Base-by-base conservation (phyloP, 2,329 filamentous ascomycete species). In the Talaromyces sp. region DNA sequence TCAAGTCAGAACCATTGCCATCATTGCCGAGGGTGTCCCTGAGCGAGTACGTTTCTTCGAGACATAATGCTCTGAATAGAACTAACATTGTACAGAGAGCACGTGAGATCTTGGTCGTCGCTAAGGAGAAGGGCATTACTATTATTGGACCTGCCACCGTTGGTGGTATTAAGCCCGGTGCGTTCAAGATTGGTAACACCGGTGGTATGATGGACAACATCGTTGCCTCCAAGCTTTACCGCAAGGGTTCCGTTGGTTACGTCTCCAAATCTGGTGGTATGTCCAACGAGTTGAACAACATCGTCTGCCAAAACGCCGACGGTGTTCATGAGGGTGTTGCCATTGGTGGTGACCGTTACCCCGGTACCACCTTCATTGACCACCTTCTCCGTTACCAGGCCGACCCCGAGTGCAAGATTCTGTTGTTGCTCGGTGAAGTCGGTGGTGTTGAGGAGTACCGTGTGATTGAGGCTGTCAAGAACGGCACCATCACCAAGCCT, bases 191-290 rank as follows among this genome's bases (percentile, higher is more conserved):
- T 71, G 95, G 95, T 80, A 99, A 99, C 88, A 99, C 95, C 75
- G 95, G 95, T 87, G 95, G 95, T 82, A 99, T 99, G 95, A 99
- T 99, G 95, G 95, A 99, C 88, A 99, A 99, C 88, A 99, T 99
- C 76, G 95, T 99, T 70, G 93, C 95, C 73, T 98, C 95, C 80
- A 99, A 99, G 89, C 92, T 99, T 68, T 99, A 99, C 89, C 94
- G 95, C 82, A 95, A 95, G 84, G 95, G 95, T 74, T 98, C 95
- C 73, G 93, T 99, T 72, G 95, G 92, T 74, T 99, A 99, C 82
- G 95, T 99, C 82, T 98, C 94, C 87, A 99, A 99, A 87, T 99
- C 95, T 66, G 95, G 95, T 78, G 95, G 95, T 84, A 99, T 99
- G 95, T 98, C 95, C 82, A 99, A 99, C 87, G 95, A 99, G 86